phyloP scores from a whole-genome alignment of 2,329 filamentous ascomycete species.

The Magnaporthiopsis incrustans region DNA sequence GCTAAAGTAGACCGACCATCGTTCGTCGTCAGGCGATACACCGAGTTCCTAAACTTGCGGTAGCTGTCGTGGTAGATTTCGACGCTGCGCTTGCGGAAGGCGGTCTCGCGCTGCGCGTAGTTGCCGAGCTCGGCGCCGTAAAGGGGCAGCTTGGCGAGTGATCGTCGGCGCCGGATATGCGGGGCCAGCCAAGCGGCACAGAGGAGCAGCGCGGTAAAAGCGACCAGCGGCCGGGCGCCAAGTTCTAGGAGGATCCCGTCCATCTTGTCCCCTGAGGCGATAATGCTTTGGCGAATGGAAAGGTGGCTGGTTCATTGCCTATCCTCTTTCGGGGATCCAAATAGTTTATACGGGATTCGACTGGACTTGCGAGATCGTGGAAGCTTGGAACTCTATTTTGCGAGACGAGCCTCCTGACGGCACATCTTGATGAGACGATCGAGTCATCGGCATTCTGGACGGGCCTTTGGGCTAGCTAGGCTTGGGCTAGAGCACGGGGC shows the following conservation, averaged over 20 bases:
- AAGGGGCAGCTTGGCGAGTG: neutral
- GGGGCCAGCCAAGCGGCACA: neutral
- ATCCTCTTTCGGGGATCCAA: too few species aligned
- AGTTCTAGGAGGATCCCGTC: neutral
- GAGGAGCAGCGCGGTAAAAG: neutral
- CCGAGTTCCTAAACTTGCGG: neutral
- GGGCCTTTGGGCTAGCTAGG: too few species aligned
- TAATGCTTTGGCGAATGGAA: too few species aligned
- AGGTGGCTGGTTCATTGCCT: too few species aligned
- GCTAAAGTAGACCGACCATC: conserved; percentile 8
- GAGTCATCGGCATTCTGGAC: too few species aligned
- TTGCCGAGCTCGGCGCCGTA: neutral
- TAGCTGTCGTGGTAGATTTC: conserved; percentile 7
- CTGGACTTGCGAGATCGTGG: too few species aligned
- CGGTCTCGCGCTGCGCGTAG: neutral
- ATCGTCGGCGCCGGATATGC: neutral
- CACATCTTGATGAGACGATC: too few species aligned
- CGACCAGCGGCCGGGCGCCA: neutral
- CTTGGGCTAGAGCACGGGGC: too few species aligned
- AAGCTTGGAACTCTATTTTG: too few species aligned
- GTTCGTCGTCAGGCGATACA: conserved; percentile 7
- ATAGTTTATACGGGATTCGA: too few species aligned
- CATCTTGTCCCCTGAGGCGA: neutral
- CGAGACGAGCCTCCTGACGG: too few species aligned
- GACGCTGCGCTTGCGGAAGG: neutral